phyloP scores from a whole-genome alignment of 2,329 filamentous ascomycete species.

The Venturia asperata region DNA sequence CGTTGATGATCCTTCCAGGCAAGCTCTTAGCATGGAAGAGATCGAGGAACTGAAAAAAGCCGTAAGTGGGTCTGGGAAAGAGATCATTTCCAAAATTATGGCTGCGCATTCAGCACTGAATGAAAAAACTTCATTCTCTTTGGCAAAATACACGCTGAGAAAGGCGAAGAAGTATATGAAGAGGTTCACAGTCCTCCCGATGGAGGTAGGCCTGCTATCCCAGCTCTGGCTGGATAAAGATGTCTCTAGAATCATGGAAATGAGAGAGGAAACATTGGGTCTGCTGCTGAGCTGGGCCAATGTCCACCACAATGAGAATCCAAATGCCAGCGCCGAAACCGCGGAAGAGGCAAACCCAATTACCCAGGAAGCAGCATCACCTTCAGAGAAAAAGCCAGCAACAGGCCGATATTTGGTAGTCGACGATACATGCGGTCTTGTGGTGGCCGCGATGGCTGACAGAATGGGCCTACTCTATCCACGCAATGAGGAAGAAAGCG shows the following conservation, averaged over 20 bases:
- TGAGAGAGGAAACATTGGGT: slow-evolving; percentile 76
- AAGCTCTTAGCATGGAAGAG: slow-evolving; percentile 66
- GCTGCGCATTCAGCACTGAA: slow-evolving; percentile 82
- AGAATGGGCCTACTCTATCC: slow-evolving; percentile 74
- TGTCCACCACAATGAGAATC: slow-evolving; percentile 61
- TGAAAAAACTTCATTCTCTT: slow-evolving; percentile 87
- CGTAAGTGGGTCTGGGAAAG: slow-evolving; percentile 71
- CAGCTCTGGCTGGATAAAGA: slow-evolving; percentile 80
- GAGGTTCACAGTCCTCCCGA: slow-evolving; percentile 74
- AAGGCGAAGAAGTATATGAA: slow-evolving; percentile 93
- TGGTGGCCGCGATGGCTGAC: slow-evolving; percentile 80
- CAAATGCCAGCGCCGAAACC: slow-evolving; percentile 12
- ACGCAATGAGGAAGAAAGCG: slow-evolving; percentile 23
- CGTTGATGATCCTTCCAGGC: slow-evolving; percentile 57
- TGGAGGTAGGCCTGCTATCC: slow-evolving; percentile 70
- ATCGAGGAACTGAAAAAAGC: slow-evolving; percentile 66
- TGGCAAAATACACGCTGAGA: slow-evolving; percentile 91
- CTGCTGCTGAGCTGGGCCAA: slow-evolving; percentile 86
- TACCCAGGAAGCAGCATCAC: neutral
- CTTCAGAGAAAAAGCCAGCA: slow-evolving; percentile 20
- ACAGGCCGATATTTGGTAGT: slow-evolving; percentile 64
- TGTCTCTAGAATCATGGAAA: slow-evolving; percentile 70
- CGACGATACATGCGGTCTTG: slow-evolving; percentile 77
- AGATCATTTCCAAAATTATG: slow-evolving; percentile 88
- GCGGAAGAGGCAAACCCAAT: neutral